Percentiles rank a stretch among this genome's conserved stretches.
Conservation (phyloP, 1,284 basidiomycete genomes). For the Trichosporon asahii region DNA sequence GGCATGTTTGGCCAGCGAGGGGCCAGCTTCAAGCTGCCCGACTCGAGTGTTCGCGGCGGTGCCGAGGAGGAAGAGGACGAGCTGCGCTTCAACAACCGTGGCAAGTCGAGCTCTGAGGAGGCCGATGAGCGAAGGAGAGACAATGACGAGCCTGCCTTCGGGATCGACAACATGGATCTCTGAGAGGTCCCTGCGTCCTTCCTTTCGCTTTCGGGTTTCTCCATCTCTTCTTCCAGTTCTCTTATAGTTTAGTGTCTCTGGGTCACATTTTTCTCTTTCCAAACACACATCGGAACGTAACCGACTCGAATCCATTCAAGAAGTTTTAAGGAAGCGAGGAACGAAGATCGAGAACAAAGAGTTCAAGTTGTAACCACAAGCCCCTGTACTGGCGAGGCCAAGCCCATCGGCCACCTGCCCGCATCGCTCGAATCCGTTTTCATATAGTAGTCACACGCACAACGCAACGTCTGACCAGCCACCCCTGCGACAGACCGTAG, state of each 20-base stretch:
- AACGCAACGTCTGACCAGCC: background rate
- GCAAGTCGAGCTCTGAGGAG: constrained; percentile 37
- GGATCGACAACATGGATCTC: constrained; percentile 28
- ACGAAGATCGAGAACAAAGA: background rate
- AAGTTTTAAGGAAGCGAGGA: no score
- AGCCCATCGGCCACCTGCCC: background rate
- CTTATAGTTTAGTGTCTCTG: constrained; percentile 1
- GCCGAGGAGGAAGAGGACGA: constrained; percentile 44
- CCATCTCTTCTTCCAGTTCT: background rate
- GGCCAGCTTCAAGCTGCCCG: constrained; percentile 28
- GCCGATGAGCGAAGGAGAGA: constrained; percentile 36
- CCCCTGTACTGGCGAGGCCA: background rate
- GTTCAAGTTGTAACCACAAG: background rate
- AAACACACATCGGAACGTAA: background rate
- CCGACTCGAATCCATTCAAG: background rate
- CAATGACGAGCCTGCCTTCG: constrained; percentile 22
- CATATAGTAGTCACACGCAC: background rate
- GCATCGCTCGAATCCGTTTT: background rate
- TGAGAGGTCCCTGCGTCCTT: background rate
- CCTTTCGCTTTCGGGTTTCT: background rate
- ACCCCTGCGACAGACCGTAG: background rate
- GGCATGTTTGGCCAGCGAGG: constrained; percentile 43
- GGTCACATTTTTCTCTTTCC: background rate
- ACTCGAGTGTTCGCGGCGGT: constrained; percentile 36
- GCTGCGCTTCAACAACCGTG: constrained; percentile 14